Conservation (phyloP, 768 basidiomycete species). For the Leucocoprinus sp. region DNA sequence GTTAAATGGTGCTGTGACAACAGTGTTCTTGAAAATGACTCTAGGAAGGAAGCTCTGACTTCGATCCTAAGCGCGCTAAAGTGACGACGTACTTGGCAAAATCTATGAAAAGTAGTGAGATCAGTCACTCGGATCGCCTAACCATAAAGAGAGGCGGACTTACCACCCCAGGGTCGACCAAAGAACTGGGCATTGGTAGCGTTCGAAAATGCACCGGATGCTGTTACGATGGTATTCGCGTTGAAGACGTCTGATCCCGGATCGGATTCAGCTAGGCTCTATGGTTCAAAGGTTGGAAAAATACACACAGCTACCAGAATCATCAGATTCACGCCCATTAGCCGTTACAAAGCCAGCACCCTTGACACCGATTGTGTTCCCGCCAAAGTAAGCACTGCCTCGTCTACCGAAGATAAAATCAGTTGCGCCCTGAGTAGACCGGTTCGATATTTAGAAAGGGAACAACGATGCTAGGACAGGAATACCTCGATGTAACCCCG, state of each 20-base stretch:
- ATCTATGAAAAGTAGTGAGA: conserved; percentile 18
- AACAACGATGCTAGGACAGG: no score
- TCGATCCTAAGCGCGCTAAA: background rate
- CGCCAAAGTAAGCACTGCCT: conserved; percentile 38
- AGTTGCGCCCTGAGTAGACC: conserved; percentile 30
- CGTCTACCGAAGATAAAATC: conserved; percentile 45
- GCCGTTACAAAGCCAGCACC: conserved; percentile 41
- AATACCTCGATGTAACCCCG: conserved; percentile 38
- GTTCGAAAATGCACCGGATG: conserved; percentile 28
- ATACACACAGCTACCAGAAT: conserved; percentile 36
- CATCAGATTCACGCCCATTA: conserved; percentile 36
- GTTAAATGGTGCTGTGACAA: conserved; percentile 32
- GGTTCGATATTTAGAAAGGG: background rate
- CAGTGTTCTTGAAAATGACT: conserved; percentile 42
- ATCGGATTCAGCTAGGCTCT: background rate
- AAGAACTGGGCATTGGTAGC: conserved; percentile 31
- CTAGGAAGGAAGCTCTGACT: conserved; percentile 16
- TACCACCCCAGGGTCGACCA: conserved; percentile 42
- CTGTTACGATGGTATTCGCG: conserved; percentile 34
- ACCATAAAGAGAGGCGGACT: conserved; percentile 13
- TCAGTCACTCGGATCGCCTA: background rate
- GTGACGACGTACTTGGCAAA: conserved; percentile 26
- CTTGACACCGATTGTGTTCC: conserved; percentile 38
- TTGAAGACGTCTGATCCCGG: conserved; percentile 31
- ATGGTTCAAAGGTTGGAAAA: background rate